Percentiles rank a stretch among this genome's conserved stretches.
Conservation (phyloP, 2,329 filamentous ascomycete genomes). For the Cryphonectria japonica region DNA sequence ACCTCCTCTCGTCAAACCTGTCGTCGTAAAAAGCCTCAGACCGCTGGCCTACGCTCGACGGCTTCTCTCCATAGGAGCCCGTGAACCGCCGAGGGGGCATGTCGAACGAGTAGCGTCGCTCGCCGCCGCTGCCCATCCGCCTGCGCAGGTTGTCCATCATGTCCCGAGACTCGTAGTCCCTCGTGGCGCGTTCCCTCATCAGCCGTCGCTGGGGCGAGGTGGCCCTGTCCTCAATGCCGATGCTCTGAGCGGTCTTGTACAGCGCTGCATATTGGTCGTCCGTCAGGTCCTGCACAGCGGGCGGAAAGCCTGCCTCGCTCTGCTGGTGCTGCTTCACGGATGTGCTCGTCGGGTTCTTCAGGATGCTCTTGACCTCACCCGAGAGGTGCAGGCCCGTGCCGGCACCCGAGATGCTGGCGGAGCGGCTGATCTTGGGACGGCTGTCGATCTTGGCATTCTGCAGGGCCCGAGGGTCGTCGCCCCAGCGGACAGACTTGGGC, state of each 20-base stretch:
- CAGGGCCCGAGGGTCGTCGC: slow-evolving; percentile 24
- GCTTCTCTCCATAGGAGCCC: slow-evolving; percentile 22
- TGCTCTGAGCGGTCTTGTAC: slow-evolving; percentile 22
- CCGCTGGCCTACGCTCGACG: slow-evolving; percentile 20
- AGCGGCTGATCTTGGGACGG: slow-evolving; percentile 22
- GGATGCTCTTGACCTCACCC: slow-evolving; percentile 28
- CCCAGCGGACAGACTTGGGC: slow-evolving; percentile 29
- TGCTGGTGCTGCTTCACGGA: background rate
- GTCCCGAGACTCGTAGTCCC: slow-evolving; percentile 21
- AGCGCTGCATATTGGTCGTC: slow-evolving; percentile 24
- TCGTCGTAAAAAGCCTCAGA: slow-evolving; percentile 28
- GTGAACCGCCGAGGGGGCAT: slow-evolving; percentile 26
- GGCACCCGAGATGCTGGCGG: slow-evolving; percentile 23
- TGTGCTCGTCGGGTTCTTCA: slow-evolving; percentile 19
- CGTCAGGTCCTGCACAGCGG: slow-evolving; percentile 21
- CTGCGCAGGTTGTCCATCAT: slow-evolving; percentile 22
- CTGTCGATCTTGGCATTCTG: slow-evolving; percentile 27
- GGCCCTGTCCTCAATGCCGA: slow-evolving; percentile 24
- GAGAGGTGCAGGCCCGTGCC: slow-evolving; percentile 20
- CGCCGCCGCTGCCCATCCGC: slow-evolving; percentile 13
- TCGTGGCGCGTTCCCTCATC: slow-evolving; percentile 19
- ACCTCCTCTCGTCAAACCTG: slow-evolving; percentile 8
- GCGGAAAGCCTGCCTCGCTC: background rate
- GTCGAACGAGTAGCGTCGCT: slow-evolving; percentile 24
- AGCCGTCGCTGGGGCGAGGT: slow-evolving; percentile 22